phyloP scores from a whole-genome alignment of 768 basidiomycete species.

The Mycena maculata region DNA sequence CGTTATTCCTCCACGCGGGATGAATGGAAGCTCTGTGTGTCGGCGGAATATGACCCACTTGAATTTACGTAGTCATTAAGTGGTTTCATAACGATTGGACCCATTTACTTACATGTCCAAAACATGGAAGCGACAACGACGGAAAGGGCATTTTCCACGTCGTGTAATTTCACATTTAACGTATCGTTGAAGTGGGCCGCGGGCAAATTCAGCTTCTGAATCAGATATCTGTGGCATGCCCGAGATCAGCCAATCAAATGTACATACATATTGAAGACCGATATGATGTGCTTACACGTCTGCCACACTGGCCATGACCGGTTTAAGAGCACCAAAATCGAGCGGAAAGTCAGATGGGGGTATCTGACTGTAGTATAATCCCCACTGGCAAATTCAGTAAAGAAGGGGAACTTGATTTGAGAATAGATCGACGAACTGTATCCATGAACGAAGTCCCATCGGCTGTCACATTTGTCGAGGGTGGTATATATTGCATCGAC shows the following conservation, averaged over 20 bases:
- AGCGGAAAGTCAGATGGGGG: background rate
- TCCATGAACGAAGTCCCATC: background rate
- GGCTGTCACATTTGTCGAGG: background rate
- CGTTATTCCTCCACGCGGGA: background rate
- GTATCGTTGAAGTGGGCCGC: background rate
- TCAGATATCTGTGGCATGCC: background rate
- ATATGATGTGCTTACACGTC: background rate
- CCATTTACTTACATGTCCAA: slow-evolving; percentile 13
- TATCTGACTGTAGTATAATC: background rate
- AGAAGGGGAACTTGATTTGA: background rate
- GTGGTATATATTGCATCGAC: background rate
- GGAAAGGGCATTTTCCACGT: slow-evolving; percentile 15
- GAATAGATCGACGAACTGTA: background rate
- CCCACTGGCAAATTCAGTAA: background rate
- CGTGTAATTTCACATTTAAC: background rate
- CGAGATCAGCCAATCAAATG: no score
- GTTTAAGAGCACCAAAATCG: background rate
- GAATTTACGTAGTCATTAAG: background rate
- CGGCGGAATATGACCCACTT: slow-evolving; percentile 9
- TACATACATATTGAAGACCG: no score
- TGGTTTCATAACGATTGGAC: background rate
- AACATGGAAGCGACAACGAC: slow-evolving; percentile 3
- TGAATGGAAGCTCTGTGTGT: background rate
- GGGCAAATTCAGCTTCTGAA: slow-evolving; percentile 4
- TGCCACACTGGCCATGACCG: background rate